Base-by-base conservation (phyloP, 1,139 yeast genomes). In the Kodamaea anthophila region DNA sequence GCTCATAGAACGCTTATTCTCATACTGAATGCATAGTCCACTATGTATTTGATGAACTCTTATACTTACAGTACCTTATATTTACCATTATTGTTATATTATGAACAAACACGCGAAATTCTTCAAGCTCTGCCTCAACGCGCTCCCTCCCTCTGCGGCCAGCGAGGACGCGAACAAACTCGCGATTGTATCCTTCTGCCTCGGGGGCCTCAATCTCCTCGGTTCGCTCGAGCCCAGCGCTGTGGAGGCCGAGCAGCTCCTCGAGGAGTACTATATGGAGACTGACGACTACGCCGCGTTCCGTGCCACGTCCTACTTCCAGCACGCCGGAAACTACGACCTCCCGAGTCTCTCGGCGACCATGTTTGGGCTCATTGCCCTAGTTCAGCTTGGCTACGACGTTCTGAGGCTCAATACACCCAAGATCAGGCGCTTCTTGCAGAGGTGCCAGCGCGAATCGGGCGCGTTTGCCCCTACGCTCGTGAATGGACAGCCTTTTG, bases 311-410 rank as follows among this genome's bases (percentile, higher is more conserved):
- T 23, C 30, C 23, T 32, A 12, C 38, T 56, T 31, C 47, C 47
- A 31, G 53, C 58, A 5, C 77, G 79, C 48, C 49, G 85, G 34
- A 73, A 80, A 25, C 5, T 74, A 72, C 38, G 88, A 79, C 42
- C 63, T 74, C 1, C 75, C 87, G 3, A 77, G 73, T 37, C 49
- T 83, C 9, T 70, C 87, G 1, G 70, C 86, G 2, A 84, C 94
- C 0, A 79, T 74, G 44, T 77, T 81, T 50, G 84, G 77, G 1
- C 51, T 80, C 25, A 62, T 69, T 30, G 59, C 64, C 13, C 57
- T 82, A 25, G 47, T 72, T 2, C 61, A 68, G 23, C 53, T 82
- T 15, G 53, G 58, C 19, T 72, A 68, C 32, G 62, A 65, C 30
- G 55, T 53, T 21, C 41, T 61, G 2, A 31, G 32, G n/a, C 22